phyloP scores from a whole-genome alignment of 2,329 filamentous ascomycete genomes.

The Cytospora leucostoma region DNA sequence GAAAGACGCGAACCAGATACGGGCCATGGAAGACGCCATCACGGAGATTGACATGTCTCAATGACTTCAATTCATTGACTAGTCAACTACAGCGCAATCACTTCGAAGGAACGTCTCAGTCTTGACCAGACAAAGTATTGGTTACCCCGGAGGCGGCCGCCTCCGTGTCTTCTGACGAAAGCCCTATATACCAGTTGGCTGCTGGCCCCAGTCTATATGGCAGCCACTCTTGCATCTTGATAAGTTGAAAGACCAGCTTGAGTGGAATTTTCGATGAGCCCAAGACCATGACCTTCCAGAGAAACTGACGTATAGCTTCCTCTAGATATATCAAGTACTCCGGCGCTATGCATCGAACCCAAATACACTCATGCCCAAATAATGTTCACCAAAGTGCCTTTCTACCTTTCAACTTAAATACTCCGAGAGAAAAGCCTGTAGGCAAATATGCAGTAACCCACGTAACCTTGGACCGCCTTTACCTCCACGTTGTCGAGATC shows the following conservation, averaged over 20 bases:
- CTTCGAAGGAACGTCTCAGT: background rate
- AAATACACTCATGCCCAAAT: too few relatives aligned
- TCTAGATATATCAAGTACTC: too few relatives aligned
- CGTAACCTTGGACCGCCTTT: background rate
- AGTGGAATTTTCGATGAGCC: too few relatives aligned
- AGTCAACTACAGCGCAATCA: background rate
- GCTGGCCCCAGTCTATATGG: background rate
- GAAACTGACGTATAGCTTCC: too few relatives aligned
- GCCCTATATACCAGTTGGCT: background rate
- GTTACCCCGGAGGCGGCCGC: constrained; percentile 15
- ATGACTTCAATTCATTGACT: background rate
- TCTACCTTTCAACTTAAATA: too few relatives aligned
- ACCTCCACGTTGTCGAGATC: background rate
- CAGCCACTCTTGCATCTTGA: background rate
- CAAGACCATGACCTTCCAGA: background rate
- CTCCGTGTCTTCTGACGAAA: constrained; percentile 1
- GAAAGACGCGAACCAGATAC: background rate
- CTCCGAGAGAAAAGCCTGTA: too few relatives aligned
- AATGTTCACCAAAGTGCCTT: too few relatives aligned
- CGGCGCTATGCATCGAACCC: too few relatives aligned
- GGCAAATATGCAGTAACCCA: too few relatives aligned
- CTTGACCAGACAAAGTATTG: background rate
- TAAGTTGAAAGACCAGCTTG: too few relatives aligned
- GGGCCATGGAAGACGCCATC: background rate
- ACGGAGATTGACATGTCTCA: background rate